A percentile compares a stretch with the other conserved stretches of the same genome.
Evolutionary conservation across 176 grass and related monocot species (phyloP).

Genomic region (Carex pumila): DNA sequence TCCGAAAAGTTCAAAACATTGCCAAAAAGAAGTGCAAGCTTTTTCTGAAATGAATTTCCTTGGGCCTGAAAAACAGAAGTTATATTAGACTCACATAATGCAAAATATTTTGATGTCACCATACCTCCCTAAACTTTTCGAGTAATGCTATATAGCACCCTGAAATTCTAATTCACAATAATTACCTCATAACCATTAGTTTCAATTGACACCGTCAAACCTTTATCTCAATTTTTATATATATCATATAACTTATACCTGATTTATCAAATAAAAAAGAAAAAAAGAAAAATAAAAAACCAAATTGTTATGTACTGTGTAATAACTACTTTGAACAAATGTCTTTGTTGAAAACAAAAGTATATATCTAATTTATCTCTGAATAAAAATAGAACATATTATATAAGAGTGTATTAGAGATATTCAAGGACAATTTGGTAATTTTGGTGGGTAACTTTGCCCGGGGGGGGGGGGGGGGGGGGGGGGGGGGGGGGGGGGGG

Average conservation of each 20-base stretch:
- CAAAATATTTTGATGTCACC: background rate
- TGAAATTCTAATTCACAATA: background rate
- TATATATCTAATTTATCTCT: background rate
- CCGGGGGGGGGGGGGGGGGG: too few species aligned
- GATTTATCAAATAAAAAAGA: background rate
- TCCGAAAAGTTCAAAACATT: slow-evolving; percentile 10
- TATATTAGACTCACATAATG: background rate
- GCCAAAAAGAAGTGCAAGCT: slow-evolving; percentile 79
- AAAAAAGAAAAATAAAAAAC: background rate
- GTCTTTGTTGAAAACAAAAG: background rate
- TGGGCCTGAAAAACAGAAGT: slow-evolving; percentile 41
- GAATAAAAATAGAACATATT: background rate
- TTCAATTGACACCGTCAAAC: background rate
- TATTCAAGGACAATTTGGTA: background rate
- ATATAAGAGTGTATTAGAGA: background rate
- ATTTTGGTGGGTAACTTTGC: too few species aligned
- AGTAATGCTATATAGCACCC: background rate
- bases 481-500: too few species aligned
- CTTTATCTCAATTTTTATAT: background rate
- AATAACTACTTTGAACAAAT: background rate
- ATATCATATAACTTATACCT: background rate
- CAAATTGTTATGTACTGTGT: background rate
- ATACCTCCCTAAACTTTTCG: background rate
- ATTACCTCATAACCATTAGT: background rate
- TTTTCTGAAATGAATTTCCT: slow-evolving; percentile 97